Base-by-base conservation (phyloP, 176 grass and related monocot genomes). In the Ensete glaucum region DNA sequence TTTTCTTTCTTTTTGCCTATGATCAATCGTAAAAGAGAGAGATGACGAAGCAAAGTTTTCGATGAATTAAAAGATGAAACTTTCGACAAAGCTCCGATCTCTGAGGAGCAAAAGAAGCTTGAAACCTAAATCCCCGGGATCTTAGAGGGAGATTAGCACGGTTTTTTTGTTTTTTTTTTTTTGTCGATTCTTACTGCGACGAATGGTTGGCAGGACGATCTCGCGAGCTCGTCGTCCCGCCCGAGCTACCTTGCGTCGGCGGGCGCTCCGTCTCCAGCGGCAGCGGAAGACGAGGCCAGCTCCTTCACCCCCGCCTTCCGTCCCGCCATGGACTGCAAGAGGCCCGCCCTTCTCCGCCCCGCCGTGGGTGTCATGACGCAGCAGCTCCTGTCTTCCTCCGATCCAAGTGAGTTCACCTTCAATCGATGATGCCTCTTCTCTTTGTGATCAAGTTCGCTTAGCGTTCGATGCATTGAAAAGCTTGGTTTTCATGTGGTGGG, bases 141-240 rank as follows among this genome's bases (percentile, higher is more conserved):
- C 34, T 43, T 6, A 43, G 24, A 25, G 24, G 24, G 1, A 25
- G 24, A 25, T 25, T 43, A 29, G 27, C 27, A 29, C 27, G 34
- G 34, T 4, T 43, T 43, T 43, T 23, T 23, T n/a, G n/a, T n/a
- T 23, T 23, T 23, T 23, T 23, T 23, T 0, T 23, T 23, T 0
- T 23, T 23, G 22, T 23, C 34, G 34, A 43, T 43, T 43, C 34
- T 43, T 6, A 43, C 34, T 43, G 34, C 4, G 34, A 6, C 34
- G 34, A 43, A 43, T 43, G 0, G 0, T 43, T 81, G 76, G 2
- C 74, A 89, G 87, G 83, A 83, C 1, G 78, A 83, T 62, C 2
- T 22, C 60, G 81, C 81, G 49, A 75, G 80, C 77, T 83, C 83
- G 8, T 77, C 80, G 23, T 78, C 78, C 9, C 78, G 58, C 64